A percentile compares a stretch with the other conserved stretches of the same genome.
Evolutionary conservation across 1,284 basidiomycete genomes (phyloP).

Genomic region (Ustilago sp.): DNA sequence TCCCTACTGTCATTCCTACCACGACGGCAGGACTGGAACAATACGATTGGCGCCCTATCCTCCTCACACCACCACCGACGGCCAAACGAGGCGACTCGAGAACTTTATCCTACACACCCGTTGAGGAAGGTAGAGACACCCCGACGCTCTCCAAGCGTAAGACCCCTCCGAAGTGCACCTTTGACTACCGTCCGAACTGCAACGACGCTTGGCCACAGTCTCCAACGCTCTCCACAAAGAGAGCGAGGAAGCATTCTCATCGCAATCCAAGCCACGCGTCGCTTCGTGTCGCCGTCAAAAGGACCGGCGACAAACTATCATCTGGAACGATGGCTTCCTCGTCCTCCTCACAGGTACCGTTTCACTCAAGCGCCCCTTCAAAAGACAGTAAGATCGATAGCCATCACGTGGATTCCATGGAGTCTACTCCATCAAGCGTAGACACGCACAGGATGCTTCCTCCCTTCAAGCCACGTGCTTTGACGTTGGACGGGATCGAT

Average conservation of each 20-base stretch:
- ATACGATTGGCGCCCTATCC: constrained; percentile 28
- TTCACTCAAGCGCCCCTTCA: neutral
- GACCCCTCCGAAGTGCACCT: neutral
- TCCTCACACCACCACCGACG: constrained; percentile 25
- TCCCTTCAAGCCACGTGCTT: constrained; percentile 24
- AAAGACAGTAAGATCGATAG: neutral
- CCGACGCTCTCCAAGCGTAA: neutral
- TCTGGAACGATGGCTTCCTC: neutral
- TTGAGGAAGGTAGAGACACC: neutral
- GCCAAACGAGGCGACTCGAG: constrained; percentile 3
- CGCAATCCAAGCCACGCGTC: neutral
- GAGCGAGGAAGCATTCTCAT: constrained; percentile 13
- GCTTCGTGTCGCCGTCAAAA: neutral
- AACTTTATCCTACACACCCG: neutral
- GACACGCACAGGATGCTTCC: constrained; percentile 10
- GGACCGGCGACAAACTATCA: neutral
- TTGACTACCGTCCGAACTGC: neutral
- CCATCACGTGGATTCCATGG: neutral
- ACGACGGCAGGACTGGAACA: neutral
- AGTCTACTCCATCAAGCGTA: neutral
- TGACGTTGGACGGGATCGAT: constrained; percentile 20
- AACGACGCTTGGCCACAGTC: constrained; percentile 23
- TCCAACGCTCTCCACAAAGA: constrained; percentile 21
- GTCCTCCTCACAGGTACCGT: neutral
- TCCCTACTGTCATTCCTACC: neutral